phyloP scores from a whole-genome alignment of 352 stramenopile genomes.

The Peronospora farinosa region DNA sequence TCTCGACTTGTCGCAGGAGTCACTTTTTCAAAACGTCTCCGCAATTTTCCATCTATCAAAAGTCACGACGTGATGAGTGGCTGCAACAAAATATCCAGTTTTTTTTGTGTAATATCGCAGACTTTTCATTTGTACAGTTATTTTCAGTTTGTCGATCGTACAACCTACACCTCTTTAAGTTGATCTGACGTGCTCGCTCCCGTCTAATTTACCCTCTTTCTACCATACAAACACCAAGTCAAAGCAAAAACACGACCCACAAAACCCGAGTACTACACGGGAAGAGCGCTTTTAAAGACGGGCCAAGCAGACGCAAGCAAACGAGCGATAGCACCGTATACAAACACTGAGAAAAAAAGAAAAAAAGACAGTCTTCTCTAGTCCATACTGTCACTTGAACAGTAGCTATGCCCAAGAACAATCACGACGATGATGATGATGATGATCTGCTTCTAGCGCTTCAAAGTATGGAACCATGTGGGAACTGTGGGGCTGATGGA shows the following conservation, averaged over 20 bases:
- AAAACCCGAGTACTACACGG: neutral
- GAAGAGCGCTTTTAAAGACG: neutral
- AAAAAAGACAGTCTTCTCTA: too few species aligned
- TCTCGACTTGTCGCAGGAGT: too few species aligned
- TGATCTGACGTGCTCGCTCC: neutral
- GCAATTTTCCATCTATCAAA: too few species aligned
- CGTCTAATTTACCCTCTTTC: neutral
- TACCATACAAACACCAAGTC: neutral
- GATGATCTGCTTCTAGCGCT: slow-evolving; percentile 82
- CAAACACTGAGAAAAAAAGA: too few species aligned
- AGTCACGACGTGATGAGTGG: too few species aligned
- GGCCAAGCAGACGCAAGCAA: too few species aligned
- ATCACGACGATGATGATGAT: slow-evolving; percentile 82
- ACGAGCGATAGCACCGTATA: too few species aligned
- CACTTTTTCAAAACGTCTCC: too few species aligned
- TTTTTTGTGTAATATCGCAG: neutral
- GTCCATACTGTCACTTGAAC: neutral
- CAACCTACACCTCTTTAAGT: neutral
- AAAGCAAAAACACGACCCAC: neutral
- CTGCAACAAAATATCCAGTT: neutral
- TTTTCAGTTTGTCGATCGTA: neutral
- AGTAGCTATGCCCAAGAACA: slow-evolving; percentile 47
- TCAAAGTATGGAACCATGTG: slow-evolving; percentile 81
- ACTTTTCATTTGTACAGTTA: neutral
- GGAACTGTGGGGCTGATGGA: slow-evolving; percentile 72